These are phyloP conservation scores for Pichia manshurica DNA, from an alignment of 805 yeast species.

Conservation along the genomic window DNA sequence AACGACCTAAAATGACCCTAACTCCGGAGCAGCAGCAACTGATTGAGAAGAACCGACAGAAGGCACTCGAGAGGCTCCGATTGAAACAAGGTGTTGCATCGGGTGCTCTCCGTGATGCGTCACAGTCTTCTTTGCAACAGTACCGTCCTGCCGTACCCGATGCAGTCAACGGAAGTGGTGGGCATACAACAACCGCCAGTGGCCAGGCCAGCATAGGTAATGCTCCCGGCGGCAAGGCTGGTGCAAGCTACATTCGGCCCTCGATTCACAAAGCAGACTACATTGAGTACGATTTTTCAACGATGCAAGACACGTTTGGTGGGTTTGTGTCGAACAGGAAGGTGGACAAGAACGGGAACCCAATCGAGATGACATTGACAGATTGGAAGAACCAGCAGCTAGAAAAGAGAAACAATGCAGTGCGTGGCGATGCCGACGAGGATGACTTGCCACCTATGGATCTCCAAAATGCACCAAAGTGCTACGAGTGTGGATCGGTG, in stretches of 20 bases:
- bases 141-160: conserved; percentile 8
- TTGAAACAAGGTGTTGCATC: conserved; percentile 11
- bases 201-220: neutral
- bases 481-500: conserved; percentile 74
- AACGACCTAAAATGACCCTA: conserved; percentile 11
- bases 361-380: conserved; percentile 38
- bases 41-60: conserved; percentile 48
- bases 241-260: conserved; percentile 31
- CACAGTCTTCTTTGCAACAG: conserved; percentile 3
- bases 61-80: conserved; percentile 39
- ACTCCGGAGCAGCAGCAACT: conserved; percentile 45
- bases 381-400: conserved; percentile 53
- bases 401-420: conserved; percentile 29
- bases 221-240: neutral
- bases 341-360: conserved; percentile 21
- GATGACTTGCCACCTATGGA: conserved; percentile 72
- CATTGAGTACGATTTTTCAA: conserved; percentile 81
- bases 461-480: conserved; percentile 67
- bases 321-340: conserved; percentile 60
- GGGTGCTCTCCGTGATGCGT: conserved; percentile 22
- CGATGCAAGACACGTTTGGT: conserved; percentile 84
- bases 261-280: conserved; percentile 57
- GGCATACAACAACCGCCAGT: no score
- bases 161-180: neutral
- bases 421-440: conserved; percentile 34